Base-by-base conservation (phyloP, 371 early-diverging fungal species). In the Mucor racemosus region DNA sequence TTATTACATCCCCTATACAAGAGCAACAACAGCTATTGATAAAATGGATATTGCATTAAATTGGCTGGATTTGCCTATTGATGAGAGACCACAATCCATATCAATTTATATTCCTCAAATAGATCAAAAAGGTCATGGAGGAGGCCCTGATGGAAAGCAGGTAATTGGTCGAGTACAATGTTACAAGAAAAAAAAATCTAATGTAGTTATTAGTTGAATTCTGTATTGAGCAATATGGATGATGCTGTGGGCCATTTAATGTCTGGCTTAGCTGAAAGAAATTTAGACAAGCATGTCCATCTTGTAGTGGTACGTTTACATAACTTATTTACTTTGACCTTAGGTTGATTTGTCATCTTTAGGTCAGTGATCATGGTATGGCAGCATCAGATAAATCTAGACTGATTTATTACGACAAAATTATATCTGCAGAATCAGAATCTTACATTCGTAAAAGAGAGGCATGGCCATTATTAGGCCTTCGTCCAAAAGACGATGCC, bases 301-400 rank as follows among this genome's bases (percentile, higher is more conserved):
- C 48, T 96, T 4, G 80, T 97, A 33, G 71, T 96, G 34, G 94
- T 84, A 17, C 2, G 48, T 19, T 8, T 48, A 4, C 0, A 1
- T 4, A 0, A 7, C 0, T 19, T 17, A 10, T 8, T 48, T 4
- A 2, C 19, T 19, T 21, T 48, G 4, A 8, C 17, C 7, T 7
- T 4, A 7, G 8, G 48, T 8, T 46, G 8, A 48, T 21, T 8
- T 9, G 1, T 11, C 1, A 14, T 15, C 9, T 41, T 11, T 10
- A 48, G 48, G 48, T 48, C 48, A 87, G 94, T 66, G 97, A 97
- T 77, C 98, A 97, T 64, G 97, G 98, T 7, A 97, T 98, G 97
- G 82, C 93, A 3, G 67, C 75, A 26, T 65, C 74, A 8, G 75
- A 85, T 17, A 68, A 80, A 42, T 76, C 87, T n/a, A 66, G 64